These are phyloP conservation scores for Tolypocladium nubicola DNA, from an alignment of 2,329 filamentous ascomycete genomes.

Conservation along the genomic window DNA sequence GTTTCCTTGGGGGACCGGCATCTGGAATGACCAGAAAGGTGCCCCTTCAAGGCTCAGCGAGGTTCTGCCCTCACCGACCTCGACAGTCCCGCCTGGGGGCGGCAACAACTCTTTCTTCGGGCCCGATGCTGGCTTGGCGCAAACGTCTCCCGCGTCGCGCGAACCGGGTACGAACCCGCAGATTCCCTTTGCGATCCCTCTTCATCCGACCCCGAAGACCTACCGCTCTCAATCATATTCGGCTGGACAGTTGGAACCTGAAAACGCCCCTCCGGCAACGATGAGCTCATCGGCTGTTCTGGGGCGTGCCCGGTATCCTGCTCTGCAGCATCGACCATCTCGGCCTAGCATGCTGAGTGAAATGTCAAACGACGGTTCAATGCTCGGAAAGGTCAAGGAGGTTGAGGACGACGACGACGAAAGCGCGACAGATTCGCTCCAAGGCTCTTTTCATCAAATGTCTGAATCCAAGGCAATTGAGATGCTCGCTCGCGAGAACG, in stretches of 20 bases:
- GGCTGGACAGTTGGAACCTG: slow-evolving; percentile 76
- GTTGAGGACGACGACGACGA: slow-evolving; percentile 58
- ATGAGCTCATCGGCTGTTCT: slow-evolving; percentile 38
- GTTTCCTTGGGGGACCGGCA: slow-evolving; percentile 69
- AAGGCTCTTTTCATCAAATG: slow-evolving; percentile 41
- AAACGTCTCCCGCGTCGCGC: slow-evolving; percentile 40
- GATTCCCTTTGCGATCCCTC: slow-evolving; percentile 77
- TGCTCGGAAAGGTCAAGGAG: slow-evolving; percentile 60
- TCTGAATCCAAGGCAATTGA: slow-evolving; percentile 54
- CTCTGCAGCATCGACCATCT: slow-evolving; percentile 71
- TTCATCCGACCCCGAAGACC: slow-evolving; percentile 84
- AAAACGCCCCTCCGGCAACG: slow-evolving; percentile 32
- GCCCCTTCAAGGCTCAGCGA: slow-evolving; percentile 64
- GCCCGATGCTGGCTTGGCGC: slow-evolving; percentile 31
- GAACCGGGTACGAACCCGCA: slow-evolving; percentile 48
- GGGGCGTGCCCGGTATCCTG: slow-evolving; percentile 49
- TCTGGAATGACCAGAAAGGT: slow-evolving; percentile 79
- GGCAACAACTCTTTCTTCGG: slow-evolving; percentile 36
- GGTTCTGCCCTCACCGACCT: slow-evolving; percentile 65
- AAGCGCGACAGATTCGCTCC: slow-evolving; percentile 38
- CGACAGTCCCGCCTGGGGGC: slow-evolving; percentile 38
- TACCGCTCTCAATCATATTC: slow-evolving; percentile 96
- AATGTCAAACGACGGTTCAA: slow-evolving; percentile 52
- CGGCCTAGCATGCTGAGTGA: slow-evolving; percentile 67
- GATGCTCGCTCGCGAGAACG: slow-evolving; percentile 51